Conservation (phyloP, 2,329 filamentous ascomycete species). For the Cryphonectria nitschkei region DNA sequence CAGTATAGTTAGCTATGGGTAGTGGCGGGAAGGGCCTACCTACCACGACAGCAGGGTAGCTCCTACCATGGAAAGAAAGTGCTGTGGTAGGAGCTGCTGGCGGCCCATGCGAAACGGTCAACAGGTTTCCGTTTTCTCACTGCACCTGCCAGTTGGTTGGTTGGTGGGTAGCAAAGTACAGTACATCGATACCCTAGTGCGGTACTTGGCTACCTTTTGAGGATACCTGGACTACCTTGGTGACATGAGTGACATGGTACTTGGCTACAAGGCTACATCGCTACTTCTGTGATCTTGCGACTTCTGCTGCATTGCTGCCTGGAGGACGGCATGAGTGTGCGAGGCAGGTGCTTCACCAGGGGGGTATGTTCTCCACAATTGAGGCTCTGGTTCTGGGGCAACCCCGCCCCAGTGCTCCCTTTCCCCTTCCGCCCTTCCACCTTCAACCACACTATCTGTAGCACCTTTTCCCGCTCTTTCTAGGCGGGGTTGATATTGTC, state of each 20-base stretch:
- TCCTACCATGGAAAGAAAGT: neutral
- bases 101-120: conserved; percentile 1
- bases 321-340: neutral
- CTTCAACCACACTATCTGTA: neutral
- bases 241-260: neutral
- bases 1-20: neutral
- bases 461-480: conserved; percentile 17
- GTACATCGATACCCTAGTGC: neutral
- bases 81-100: neutral
- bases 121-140: neutral
- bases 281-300: neutral
- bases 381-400: conserved; percentile 5
- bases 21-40: no score
- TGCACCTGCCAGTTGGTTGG: neutral
- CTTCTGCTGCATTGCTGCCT: neutral
- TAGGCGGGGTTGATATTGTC: neutral
- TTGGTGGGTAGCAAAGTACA: neutral
- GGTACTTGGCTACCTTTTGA: neutral
- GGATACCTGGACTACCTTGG: neutral
- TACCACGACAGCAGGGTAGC: neutral
- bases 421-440: neutral
- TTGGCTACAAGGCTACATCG: neutral
- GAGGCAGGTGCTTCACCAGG: neutral
- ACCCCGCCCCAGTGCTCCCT: neutral
- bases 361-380: neutral